A percentile compares a stretch with the other conserved stretches of the same genome.
Evolutionary conservation across 192 early-diverging fungal genomes (phyloP).

Genomic region (Diversispora eburnea): DNA sequence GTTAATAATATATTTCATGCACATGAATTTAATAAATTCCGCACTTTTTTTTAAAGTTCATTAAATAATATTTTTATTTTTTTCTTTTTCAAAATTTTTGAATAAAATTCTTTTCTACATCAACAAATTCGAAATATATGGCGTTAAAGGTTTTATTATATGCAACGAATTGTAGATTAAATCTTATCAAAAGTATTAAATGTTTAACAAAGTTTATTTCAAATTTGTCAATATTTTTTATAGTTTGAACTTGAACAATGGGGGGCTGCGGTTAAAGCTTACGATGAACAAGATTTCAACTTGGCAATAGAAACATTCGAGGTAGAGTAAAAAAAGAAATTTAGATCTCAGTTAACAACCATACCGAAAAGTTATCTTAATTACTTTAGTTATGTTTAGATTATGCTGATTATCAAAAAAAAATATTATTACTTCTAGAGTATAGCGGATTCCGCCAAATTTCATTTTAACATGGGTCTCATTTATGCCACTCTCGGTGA

Average conservation of each 20-base stretch:
- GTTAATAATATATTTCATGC: too few relatives aligned
- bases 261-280: constrained; percentile 71
- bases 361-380: neutral
- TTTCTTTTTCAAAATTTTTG: too few relatives aligned
- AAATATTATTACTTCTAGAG: constrained; percentile 41
- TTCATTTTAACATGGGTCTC: constrained; percentile 95
- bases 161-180: too few relatives aligned
- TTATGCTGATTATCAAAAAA: constrained; percentile 15
- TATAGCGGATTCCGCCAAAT: constrained; percentile 89
- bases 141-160: too few relatives aligned
- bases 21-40: too few relatives aligned
- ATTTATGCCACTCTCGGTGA: constrained; percentile 70
- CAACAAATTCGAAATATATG: too few relatives aligned
- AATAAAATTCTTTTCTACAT: too few relatives aligned
- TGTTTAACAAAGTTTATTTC: too few relatives aligned
- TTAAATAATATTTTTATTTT: too few relatives aligned
- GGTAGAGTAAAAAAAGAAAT: constrained; percentile 43
- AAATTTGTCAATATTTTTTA: neutral
- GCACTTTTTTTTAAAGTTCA: too few relatives aligned
- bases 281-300: constrained; percentile 69
- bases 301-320: constrained; percentile 64
- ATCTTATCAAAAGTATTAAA: too few relatives aligned
- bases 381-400: constrained; percentile 23
- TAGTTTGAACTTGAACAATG: constrained; percentile 83
- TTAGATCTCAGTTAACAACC: neutral